These are phyloP conservation scores for Trapa incisa DNA, from an alignment of 345 rosid genomes.

Conservation along the genomic window DNA sequence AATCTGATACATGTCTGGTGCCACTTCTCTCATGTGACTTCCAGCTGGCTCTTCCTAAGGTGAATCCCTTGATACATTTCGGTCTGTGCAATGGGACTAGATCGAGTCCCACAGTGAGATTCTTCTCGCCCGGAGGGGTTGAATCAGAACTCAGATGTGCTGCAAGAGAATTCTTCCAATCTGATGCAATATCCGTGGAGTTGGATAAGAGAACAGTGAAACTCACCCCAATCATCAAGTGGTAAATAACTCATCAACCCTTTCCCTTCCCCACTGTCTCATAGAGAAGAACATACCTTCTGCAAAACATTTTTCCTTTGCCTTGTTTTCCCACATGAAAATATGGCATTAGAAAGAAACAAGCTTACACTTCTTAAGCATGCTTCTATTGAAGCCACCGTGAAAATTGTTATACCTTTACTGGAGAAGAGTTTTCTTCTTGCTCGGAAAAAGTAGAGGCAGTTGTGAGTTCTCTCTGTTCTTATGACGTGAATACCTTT, in stretches of 20 bases:
- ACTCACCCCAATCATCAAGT: constrained; percentile 57
- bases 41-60: constrained; percentile 42
- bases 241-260: constrained; percentile 28
- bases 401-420: not conserved
- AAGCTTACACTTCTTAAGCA: not conserved
- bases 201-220: constrained; percentile 49
- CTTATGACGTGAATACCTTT: not conserved
- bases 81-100: constrained; percentile 78
- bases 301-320: not conserved
- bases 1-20: not conserved
- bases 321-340: not conserved
- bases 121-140: constrained; percentile 58
- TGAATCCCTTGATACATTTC: constrained; percentile 73
- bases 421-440: not conserved
- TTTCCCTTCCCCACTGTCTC: too few species aligned
- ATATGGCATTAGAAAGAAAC: not conserved
- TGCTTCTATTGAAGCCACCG: not conserved
- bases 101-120: constrained; percentile 68
- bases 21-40: constrained; percentile 3
- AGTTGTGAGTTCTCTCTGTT: not conserved
- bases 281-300: not conserved
- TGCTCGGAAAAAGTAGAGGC: not conserved
- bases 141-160: constrained; percentile 56
- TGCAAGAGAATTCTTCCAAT: constrained; percentile 56
- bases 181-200: constrained; percentile 48